Evolutionary conservation across 75 land plant species (phyloP), one percentile per base, ranked within the genome.

Genomic region (Pseudotsuga menziesii): DNA sequence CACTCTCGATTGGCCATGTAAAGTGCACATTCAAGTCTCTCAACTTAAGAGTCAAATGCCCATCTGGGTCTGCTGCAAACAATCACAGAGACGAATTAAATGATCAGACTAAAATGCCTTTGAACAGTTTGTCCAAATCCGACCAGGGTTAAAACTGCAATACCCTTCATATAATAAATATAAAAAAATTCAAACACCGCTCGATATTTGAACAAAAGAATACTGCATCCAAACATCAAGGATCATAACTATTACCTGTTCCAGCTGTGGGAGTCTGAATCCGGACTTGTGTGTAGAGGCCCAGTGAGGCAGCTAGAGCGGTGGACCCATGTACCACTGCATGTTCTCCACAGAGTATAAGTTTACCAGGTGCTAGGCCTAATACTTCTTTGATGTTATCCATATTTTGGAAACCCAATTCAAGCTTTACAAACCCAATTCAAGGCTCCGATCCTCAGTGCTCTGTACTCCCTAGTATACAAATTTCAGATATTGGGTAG

Each of bases 311-410:
- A 36, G 98, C 98, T 6, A 95, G 86, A 54, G 94, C 96, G 3
- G 94, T 75, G 39, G 90, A 87, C 44, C 94, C 98, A 57, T 95
- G 96, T 22, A 95, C 96, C 41, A 95, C 96, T n/a, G 94, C 98
- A 77, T 95, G 98, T 83, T 95, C 98, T 14, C 98, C 98, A 74
- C 88, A 56, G 9, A 95, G 82, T 29, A 95, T 95, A 75, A 93
- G 84, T 74, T 95, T 95, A 61, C 96, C 98, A 3, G 98, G 94
- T 44, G 98, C 96, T 66, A 96, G 78, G 0, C 92, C 88, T 58
- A 77, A 77, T 2, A 89, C 89, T 72, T 83, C 94, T 73, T 54
- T 57, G 26, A 44, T 36, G 16, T n/a, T 57, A 11, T 75, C 80
- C 78, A 60, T 77, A 20, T 63, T 20, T 12, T 70, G 52, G 74